Base-by-base conservation (phyloP, 2,329 filamentous ascomycete species). In the Pseudohalonectria lignicola region DNA sequence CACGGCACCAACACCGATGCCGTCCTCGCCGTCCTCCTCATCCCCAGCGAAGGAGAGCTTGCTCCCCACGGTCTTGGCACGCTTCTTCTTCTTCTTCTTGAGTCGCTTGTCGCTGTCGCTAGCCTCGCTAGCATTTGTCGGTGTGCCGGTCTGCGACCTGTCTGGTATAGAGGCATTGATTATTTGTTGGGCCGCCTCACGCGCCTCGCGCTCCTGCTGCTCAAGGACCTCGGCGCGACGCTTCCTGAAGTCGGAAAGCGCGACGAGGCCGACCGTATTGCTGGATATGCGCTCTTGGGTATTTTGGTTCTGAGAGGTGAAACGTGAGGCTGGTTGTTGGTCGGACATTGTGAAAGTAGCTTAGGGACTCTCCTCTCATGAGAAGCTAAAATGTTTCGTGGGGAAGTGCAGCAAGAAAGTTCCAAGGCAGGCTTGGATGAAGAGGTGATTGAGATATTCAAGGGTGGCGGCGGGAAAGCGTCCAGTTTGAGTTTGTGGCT, bases 181-280 rank as follows among this genome's bases (percentile, higher is more conserved):
- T 50, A 51, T 30, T n/a, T n/a, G n/a, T n/a, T n/a, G n/a, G n/a
- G n/a, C n/a, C n/a, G 67, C 71, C 47, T 85, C 82, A 52, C 79
- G 77, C 11, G 76, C 80, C 52, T 92, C 86, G 51, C 83, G 76
- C 53, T 92, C 86, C 53, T 92, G 90, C 54, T 86, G 80, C 58
- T 95, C 90, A 34, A 94, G 67, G n/a, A 88, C 86, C 60, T 95
- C 86, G 49, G 87, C 88, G 59, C 90, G 86, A 42, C 92, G 80
- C 64, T 98, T 96, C 60, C 90, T 86, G 59, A 94, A 96, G 56
- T 96, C 92, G 47, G 85, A 86, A 31, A 95, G 79, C 41, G 85
- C 77, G 38, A 96, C 90, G 3, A 98, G 79, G 30, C 92, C 92
- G 47, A 95, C 87, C 0, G 86, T 94, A 53, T 86, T 79, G 39